Percentiles rank a stretch among this genome's conserved stretches.
Evolutionary conservation across 73 alveolate species (phyloP).

Genomic region (Blepharisma japonicum): DNA sequence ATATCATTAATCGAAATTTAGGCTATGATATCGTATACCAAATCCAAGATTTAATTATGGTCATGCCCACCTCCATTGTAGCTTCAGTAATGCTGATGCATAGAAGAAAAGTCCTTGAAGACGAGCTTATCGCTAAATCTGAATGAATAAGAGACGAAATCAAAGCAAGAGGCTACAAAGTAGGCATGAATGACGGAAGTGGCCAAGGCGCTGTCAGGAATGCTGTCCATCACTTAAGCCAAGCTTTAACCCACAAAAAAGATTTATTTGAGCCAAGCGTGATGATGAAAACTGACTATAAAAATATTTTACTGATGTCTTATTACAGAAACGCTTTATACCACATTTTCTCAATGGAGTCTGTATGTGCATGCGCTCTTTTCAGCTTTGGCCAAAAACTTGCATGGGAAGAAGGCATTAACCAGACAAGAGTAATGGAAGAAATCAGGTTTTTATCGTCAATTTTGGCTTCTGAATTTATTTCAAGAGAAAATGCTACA

Average conservation of each 20-base stretch:
- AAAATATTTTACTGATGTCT: constrained; percentile 73
- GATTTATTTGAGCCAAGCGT: constrained; percentile 76
- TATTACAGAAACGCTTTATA: constrained; percentile 71
- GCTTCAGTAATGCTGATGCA: constrained; percentile 70
- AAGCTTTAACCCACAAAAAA: constrained; percentile 48
- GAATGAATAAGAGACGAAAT: constrained; percentile 64
- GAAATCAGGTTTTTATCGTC: constrained; percentile 54
- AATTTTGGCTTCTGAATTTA: constrained; percentile 59
- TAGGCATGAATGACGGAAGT: constrained; percentile 40
- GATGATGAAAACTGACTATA: constrained; percentile 65
- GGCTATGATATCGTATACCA: constrained; percentile 39
- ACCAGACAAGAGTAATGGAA: constrained; percentile 56
- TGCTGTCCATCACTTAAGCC: constrained; percentile 40
- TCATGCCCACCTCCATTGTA: constrained; percentile 78
- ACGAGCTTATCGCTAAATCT: constrained; percentile 60
- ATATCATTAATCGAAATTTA: constrained; percentile 18
- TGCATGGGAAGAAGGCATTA: constrained; percentile 63
- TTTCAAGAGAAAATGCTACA: constrained; percentile 49
- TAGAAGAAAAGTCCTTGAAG: constrained; percentile 80
- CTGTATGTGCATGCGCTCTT: constrained; percentile 61
- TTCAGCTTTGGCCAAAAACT: constrained; percentile 69
- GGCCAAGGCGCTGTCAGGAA: constrained; percentile 47
- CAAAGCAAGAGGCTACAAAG: constrained; percentile 56
- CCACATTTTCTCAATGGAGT: constrained; percentile 64
- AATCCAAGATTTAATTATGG: constrained; percentile 36